phyloP scores from a whole-genome alignment of 2,329 filamentous ascomycete species.

The Diaporthe eres region DNA sequence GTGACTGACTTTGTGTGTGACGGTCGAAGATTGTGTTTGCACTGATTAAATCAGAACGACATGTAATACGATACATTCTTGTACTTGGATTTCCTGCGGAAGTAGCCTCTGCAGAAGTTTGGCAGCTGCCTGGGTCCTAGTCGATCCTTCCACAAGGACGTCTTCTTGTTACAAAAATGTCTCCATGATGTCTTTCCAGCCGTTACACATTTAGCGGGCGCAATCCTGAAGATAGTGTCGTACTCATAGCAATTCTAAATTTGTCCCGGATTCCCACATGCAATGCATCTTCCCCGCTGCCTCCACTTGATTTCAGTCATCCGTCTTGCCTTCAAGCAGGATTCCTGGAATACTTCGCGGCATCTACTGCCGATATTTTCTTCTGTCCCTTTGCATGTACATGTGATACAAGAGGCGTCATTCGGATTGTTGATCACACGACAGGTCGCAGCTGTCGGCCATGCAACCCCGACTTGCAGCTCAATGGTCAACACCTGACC shows the following conservation, averaged over 20 bases:
- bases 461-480: conserved; percentile 25
- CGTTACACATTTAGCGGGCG: no score
- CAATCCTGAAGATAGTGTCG: not conserved
- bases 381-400: not conserved
- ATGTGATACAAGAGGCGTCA: conserved; percentile 5
- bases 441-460: not conserved
- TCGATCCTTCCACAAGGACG: not conserved
- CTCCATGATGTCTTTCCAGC: not conserved
- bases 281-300: not conserved
- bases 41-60: not conserved
- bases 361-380: conserved; percentile 6
- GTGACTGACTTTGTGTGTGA: not conserved
- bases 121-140: not conserved
- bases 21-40: not conserved
- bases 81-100: not conserved
- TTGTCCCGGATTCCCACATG: not conserved
- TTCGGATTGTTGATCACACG: conserved; percentile 14
- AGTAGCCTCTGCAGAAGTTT: not conserved
- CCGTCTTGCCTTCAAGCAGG: not conserved
- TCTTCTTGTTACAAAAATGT: not conserved
- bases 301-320: conserved; percentile 2
- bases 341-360: not conserved
- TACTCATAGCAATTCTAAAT: not conserved
- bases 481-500: conserved; percentile 12
- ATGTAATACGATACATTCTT: not conserved